Base-by-base conservation (phyloP, 331 rosid genomes). In the Arachis monticola region DNA sequence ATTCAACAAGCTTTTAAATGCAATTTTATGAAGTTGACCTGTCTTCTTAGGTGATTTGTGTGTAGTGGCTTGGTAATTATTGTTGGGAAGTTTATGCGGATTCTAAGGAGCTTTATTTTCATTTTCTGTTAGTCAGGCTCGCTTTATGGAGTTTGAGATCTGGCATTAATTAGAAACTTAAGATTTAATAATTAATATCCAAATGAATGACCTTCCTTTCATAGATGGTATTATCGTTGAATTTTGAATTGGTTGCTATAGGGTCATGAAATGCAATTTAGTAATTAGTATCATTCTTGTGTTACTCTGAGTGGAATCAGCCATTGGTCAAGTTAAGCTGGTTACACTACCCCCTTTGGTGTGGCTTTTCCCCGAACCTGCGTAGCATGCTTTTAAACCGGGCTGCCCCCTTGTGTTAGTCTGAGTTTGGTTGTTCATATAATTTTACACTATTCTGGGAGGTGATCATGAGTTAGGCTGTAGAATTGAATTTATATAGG, bases 61-160 rank as follows among this genome's bases (percentile, higher is more conserved):
- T 10, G 3, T 58, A 0, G 40, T 64, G 30, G 47, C 22, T 56
- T 73, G 47, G 65, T 30, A 7, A 51, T 74, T 32, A 3, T 46
- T 41, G 17, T 46, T 41, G 32, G 71, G 42, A 67, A 42, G 74
- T 66, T 58, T 73, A 11, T 30, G 50, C 59, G 27, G 30, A 38
- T 42, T 45, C 22, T 64, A 10, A 46, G 63, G 60, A 5, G 73
- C n/a, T 65, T 48, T 64, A 53, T 2, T 67, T 66, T 66, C 1
- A n/a, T 55, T 66, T 32, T 64, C 38, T 59, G 6, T 47, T n/a
- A 6, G 8, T 35, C 27, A 41, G 59, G 74, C 46, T 79, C 0
- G 11, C 67, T 48, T 67, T 67, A 60, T 70, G 67, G 68, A 73
- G 17, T 59, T 61, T 30, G 45, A 30, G 58, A 79, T 60, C 41